Evolutionary conservation across 768 basidiomycete species (phyloP).

Genomic region (Coprinellus micaceus): DNA sequence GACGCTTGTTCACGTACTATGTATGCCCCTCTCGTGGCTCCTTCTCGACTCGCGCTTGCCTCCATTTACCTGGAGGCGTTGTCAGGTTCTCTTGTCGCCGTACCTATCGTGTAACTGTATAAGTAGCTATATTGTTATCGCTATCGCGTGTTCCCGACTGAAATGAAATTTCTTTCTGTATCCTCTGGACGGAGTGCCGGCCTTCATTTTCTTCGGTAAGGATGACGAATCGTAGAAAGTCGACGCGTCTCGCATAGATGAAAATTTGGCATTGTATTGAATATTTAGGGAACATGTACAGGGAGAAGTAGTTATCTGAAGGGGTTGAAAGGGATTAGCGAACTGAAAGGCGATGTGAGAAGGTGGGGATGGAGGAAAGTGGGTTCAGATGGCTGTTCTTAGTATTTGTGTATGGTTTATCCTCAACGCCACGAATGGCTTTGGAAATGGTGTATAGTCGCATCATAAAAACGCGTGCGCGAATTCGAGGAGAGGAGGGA

Average conservation of each 20-base stretch:
- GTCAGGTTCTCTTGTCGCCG: slow-evolving; percentile 6
- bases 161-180: neutral
- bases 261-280: too few species aligned
- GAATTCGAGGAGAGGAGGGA: slow-evolving; percentile 14
- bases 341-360: neutral
- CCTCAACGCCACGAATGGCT: slow-evolving; percentile 45
- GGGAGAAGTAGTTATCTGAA: neutral
- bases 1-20: too few species aligned
- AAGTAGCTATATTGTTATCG: neutral
- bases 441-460: slow-evolving; percentile 42
- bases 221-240: too few species aligned
- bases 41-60: slow-evolving; percentile 6
- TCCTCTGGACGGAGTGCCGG: too few species aligned
- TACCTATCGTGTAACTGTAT: slow-evolving; percentile 12
- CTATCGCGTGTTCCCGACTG: neutral
- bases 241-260: too few species aligned
- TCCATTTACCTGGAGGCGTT: neutral
- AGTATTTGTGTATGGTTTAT: slow-evolving; percentile 43
- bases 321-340: slow-evolving; percentile 6
- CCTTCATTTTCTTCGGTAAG: too few species aligned
- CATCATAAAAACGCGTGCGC: slow-evolving; percentile 33
- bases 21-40: slow-evolving; percentile 1
- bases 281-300: neutral
- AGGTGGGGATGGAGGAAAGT: neutral
- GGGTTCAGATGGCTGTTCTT: slow-evolving; percentile 62